Evolutionary conservation across 192 early-diverging fungal genomes (phyloP).

Genomic region (Pilaira anomala): DNA sequence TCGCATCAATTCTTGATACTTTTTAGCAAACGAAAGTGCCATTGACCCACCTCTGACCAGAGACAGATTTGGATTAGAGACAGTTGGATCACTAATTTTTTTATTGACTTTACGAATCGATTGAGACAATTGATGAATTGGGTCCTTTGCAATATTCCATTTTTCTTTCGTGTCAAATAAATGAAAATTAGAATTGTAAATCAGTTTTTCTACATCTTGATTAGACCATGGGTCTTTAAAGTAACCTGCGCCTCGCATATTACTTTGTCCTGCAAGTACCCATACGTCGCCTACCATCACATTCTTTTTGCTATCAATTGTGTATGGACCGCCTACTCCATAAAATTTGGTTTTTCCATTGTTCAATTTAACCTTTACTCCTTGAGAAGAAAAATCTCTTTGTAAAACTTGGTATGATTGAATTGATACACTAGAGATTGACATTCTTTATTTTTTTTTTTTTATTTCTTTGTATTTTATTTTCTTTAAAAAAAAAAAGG

Average conservation of each 20-base stretch:
- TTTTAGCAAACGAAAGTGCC: constrained; percentile 15
- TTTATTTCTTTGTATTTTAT: too few species aligned
- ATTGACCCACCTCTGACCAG: constrained; percentile 18
- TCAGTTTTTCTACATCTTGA: not conserved
- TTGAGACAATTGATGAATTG: constrained; percentile 18
- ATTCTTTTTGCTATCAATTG: constrained; percentile 16
- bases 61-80: constrained; percentile 14
- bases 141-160: constrained; percentile 26
- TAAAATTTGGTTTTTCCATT: not conserved
- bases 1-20: not conserved
- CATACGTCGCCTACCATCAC: constrained; percentile 37
- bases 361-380: not conserved
- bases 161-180: constrained; percentile 25
- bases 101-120: constrained; percentile 26
- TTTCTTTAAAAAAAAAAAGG: too few species aligned
- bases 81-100: constrained; percentile 28
- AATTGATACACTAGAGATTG: not conserved
- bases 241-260: constrained; percentile 34
- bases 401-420: constrained; percentile 24
- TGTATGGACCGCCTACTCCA: constrained; percentile 29
- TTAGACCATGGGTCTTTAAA: constrained; percentile 4
- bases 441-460: too few species aligned
- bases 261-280: constrained; percentile 39
- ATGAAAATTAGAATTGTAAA: not conserved
- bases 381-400: constrained; percentile 1